Percentiles rank a stretch among this genome's conserved stretches.
phyloP scores from a whole-genome alignment of 257 asterid genomes.

The Solanum lignicaule region DNA sequence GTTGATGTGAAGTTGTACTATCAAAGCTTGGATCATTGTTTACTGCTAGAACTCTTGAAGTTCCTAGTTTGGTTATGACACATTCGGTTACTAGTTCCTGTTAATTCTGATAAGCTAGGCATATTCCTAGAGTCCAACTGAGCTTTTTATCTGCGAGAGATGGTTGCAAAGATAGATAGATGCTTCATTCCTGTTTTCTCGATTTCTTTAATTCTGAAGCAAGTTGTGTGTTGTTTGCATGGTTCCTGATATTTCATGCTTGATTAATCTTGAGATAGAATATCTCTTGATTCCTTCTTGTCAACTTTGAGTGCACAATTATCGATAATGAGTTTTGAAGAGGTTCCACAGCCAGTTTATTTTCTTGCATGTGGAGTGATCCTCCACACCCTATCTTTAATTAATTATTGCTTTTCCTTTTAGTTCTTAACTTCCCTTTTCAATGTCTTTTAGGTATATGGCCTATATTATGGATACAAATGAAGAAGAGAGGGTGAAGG shows the following conservation, averaged over 20 bases:
- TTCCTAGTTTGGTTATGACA: background rate
- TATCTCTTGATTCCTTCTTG: background rate
- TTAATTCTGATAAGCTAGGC: background rate
- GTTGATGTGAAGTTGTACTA: background rate
- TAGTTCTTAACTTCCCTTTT: background rate
- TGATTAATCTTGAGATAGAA: background rate
- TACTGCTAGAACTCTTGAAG: background rate
- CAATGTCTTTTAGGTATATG: constrained; percentile 66
- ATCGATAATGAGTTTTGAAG: background rate
- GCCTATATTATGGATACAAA: constrained; percentile 98
- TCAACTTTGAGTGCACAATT: background rate
- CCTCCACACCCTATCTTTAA: background rate
- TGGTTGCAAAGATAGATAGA: background rate
- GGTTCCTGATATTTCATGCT: background rate
- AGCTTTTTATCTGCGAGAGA: background rate
- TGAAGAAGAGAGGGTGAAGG: constrained; percentile 98
- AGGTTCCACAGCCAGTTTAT: background rate
- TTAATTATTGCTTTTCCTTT: background rate
- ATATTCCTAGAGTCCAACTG: background rate
- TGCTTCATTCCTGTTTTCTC: background rate
- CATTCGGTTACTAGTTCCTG: background rate
- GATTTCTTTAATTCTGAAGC: background rate
- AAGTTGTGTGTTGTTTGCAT: background rate
- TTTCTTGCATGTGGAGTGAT: background rate
- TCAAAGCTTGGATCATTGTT: background rate